These are phyloP conservation scores for Orbilia javanica DNA, from an alignment of 2,329 filamentous ascomycete genomes.

Conservation along the genomic window DNA sequence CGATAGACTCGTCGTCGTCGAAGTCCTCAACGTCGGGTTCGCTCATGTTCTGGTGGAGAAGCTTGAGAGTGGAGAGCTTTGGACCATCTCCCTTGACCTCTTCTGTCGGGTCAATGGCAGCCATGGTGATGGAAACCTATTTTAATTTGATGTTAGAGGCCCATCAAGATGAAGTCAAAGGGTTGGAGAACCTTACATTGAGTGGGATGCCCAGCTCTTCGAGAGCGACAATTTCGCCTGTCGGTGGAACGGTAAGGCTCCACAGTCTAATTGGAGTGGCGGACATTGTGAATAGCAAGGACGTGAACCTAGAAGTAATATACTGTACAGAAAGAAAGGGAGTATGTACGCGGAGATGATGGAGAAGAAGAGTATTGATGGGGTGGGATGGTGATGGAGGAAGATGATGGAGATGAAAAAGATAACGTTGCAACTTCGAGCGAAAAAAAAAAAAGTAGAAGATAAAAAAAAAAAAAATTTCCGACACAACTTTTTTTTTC, in stretches of 20 bases:
- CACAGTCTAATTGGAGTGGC: constrained; percentile 80
- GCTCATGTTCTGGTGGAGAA: constrained; percentile 78
- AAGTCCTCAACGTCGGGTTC: constrained; percentile 69
- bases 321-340: constrained; percentile 59
- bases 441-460: constrained; percentile 59
- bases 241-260: constrained; percentile 89
- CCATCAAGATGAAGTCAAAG: background rate
- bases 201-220: constrained; percentile 66
- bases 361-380: constrained; percentile 59
- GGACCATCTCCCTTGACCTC: constrained; percentile 74
- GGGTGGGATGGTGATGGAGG: constrained; percentile 27
- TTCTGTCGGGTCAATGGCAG: constrained; percentile 91
- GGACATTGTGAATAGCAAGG: constrained; percentile 39
- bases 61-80: constrained; percentile 85
- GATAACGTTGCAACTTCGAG: constrained; percentile 53
- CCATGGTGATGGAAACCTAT: constrained; percentile 98
- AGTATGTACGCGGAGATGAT: constrained; percentile 42
- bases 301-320: constrained; percentile 15
- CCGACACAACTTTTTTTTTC: constrained; percentile 54
- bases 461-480: constrained; percentile 62
- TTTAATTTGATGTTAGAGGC: constrained; percentile 17
- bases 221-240: constrained; percentile 84
- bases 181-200: constrained; percentile 34
- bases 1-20: constrained; percentile 74
- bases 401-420: constrained; percentile 37